Evolutionary conservation across 2,329 filamentous ascomycete genomes (phyloP).

Genomic region (Uncinocarpus reesii): DNA sequence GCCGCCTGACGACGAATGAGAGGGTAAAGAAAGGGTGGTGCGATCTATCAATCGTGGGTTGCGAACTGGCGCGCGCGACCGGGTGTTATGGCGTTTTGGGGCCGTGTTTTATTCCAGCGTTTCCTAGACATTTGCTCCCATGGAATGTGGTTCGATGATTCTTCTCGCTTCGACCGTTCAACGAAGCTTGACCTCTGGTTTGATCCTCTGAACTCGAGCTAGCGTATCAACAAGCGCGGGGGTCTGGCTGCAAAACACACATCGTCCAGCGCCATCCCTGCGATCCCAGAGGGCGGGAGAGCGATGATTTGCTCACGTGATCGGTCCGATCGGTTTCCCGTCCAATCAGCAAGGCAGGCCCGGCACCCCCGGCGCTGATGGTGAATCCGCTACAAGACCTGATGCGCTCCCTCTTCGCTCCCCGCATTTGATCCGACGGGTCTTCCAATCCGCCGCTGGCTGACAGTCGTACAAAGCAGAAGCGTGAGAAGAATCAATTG

Average conservation of each 20-base stretch:
- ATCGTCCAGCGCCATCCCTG: background rate
- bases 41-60: background rate
- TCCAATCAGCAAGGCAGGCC: constrained; percentile 1
- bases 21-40: constrained; percentile 18
- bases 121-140: no score
- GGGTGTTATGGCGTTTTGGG: constrained; percentile 7
- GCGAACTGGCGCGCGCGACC: constrained; percentile 1
- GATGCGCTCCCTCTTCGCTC: background rate
- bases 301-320: background rate
- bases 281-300: background rate
- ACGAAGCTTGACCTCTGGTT: background rate
- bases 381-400: constrained; percentile 5
- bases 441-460: constrained; percentile 1
- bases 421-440: constrained; percentile 3
- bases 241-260: background rate
- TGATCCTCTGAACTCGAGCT: background rate
- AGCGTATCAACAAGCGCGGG: background rate
- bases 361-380: background rate
- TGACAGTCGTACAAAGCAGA: background rate
- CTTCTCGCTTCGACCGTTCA: background rate
- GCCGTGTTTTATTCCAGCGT: constrained; percentile 5
- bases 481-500: background rate
- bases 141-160: background rate
- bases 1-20: constrained; percentile 84
- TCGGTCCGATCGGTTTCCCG: background rate